A percentile compares a stretch with the other conserved stretches of the same genome.
phyloP scores from a whole-genome alignment of 345 rosid species.

The Populus davidiana region DNA sequence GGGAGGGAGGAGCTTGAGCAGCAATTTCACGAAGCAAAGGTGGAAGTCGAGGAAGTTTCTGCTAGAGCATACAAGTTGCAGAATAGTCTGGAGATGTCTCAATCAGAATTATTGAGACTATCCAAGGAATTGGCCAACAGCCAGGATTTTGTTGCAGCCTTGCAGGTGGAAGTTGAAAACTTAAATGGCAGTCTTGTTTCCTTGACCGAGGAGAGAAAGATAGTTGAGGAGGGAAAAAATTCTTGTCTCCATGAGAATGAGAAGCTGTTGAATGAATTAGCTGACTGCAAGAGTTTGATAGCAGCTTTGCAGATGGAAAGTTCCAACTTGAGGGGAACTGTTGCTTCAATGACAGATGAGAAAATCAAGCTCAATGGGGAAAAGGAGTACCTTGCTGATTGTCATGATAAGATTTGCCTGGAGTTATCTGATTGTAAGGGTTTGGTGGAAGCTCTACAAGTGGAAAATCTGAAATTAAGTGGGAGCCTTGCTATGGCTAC shows the following conservation, averaged over 20 bases:
- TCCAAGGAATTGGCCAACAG: slow-evolving; percentile 46
- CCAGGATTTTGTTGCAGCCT: slow-evolving; percentile 37
- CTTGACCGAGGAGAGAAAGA: slow-evolving; percentile 47
- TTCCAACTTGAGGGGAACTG: slow-evolving; percentile 36
- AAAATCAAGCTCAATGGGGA: slow-evolving; percentile 21
- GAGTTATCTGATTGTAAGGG: slow-evolving; percentile 46
- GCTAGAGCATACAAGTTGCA: slow-evolving; percentile 53
- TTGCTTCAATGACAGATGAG: slow-evolving; percentile 22
- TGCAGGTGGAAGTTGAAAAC: slow-evolving; percentile 56
- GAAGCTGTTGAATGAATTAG: slow-evolving; percentile 50
- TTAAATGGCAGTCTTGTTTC: slow-evolving; percentile 43
- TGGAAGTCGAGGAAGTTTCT: slow-evolving; percentile 50
- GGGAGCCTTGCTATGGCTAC: slow-evolving; percentile 37
- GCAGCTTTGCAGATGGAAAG: slow-evolving; percentile 53
- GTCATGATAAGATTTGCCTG: slow-evolving; percentile 37
- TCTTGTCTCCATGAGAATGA: slow-evolving; percentile 41
- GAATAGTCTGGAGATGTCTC: slow-evolving; percentile 50
- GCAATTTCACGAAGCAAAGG: slow-evolving; percentile 46
- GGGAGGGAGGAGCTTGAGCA: slow-evolving; percentile 46
- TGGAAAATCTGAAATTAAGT: slow-evolving; percentile 49
- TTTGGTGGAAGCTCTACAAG: slow-evolving; percentile 43
- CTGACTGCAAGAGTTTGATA: slow-evolving; percentile 47
- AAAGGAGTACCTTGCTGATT: slow-evolving; percentile 39
- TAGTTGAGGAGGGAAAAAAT: slow-evolving; percentile 44
- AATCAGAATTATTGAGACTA: slow-evolving; percentile 35